Conservation (phyloP, 305 asterid genomes). For the Galium porrigens region DNA sequence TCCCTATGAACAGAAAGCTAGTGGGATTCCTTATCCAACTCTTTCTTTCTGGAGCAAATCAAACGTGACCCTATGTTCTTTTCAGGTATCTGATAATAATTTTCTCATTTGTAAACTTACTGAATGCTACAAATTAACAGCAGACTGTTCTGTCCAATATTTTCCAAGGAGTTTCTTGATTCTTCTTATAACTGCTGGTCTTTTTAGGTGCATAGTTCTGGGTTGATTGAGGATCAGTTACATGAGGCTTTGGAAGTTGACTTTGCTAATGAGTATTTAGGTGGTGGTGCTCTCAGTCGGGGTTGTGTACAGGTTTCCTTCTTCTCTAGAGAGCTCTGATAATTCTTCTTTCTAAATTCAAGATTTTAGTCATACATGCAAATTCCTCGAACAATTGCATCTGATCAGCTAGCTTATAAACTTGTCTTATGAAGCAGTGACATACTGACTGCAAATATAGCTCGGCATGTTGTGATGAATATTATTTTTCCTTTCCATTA, state of each 20-base stretch:
- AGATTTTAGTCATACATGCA: background rate
- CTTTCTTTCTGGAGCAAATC: constrained; percentile 63
- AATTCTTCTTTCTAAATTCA: constrained; percentile 2
- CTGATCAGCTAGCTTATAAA: background rate
- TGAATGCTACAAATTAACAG: background rate
- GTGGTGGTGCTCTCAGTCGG: constrained; percentile 75
- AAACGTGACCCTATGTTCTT: constrained; percentile 41
- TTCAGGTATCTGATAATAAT: constrained; percentile 40
- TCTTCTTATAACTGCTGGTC: constrained; percentile 1
- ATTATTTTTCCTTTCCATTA: background rate
- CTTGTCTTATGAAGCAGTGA: background rate
- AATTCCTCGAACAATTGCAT: background rate
- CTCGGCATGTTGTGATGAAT: background rate
- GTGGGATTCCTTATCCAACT: constrained; percentile 36
- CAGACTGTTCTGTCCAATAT: background rate
- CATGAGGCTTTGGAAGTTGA: constrained; percentile 69
- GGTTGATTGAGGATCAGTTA: constrained; percentile 64
- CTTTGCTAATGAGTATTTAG: constrained; percentile 70
- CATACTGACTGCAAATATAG: constrained; percentile 2
- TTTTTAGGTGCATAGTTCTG: constrained; percentile 42
- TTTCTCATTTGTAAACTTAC: background rate
- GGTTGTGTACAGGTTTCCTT: constrained; percentile 65
- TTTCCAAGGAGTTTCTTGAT: background rate
- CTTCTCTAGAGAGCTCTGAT: constrained; percentile 1
- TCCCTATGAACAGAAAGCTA: constrained; percentile 25